Evolutionary conservation across 495 filamentous ascomycete genomes (phyloP).

Genomic region (Aspergillus sclerotioniger): DNA sequence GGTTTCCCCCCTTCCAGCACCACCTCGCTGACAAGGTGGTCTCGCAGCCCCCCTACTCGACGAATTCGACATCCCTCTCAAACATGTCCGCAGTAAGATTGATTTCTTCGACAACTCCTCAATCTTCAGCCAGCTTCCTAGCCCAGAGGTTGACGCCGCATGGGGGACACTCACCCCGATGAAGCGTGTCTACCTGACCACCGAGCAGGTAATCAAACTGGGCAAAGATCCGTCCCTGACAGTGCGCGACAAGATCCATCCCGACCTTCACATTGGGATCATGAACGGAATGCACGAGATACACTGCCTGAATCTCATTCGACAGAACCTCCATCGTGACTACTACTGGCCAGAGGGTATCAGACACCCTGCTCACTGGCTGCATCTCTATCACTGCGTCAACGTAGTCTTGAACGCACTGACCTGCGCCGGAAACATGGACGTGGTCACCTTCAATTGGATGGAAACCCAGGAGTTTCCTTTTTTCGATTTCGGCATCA

Average conservation of each 20-base stretch:
- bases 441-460: background rate
- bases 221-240: background rate
- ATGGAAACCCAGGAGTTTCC: background rate
- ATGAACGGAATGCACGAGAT: background rate
- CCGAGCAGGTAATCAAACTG: background rate
- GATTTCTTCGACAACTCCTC: background rate
- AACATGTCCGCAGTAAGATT: background rate
- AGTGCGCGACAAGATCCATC: background rate
- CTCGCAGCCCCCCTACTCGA: background rate
- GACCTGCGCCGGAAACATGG: background rate
- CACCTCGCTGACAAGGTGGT: background rate
- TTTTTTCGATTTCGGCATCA: background rate
- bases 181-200: background rate
- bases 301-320: background rate
- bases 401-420: background rate
- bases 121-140: background rate
- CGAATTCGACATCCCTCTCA: background rate
- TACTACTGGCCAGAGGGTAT: background rate
- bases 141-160: background rate
- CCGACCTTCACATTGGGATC: background rate
- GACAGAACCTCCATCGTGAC: background rate
- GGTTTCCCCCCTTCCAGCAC: background rate
- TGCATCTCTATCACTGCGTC: background rate
- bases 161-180: background rate
- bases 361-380: background rate